These are phyloP conservation scores for Pueraria montana DNA, from an alignment of 306 rosid genomes.

Conservation along the genomic window DNA sequence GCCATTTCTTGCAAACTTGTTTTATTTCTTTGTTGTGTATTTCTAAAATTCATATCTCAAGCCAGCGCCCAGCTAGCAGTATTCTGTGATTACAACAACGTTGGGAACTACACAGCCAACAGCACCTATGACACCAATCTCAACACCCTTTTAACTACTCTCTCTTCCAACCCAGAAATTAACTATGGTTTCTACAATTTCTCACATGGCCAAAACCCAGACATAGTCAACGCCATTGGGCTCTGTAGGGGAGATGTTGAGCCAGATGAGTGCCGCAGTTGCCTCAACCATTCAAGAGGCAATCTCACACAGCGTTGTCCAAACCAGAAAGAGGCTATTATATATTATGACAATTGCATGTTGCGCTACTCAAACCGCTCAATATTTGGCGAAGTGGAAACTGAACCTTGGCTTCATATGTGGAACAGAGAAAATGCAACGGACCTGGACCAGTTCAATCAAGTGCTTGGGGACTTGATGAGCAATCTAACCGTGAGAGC, in stretches of 20 bases:
- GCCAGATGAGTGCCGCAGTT: neutral
- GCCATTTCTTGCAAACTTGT: neutral
- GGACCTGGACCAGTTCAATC: neutral
- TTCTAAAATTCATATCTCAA: neutral
- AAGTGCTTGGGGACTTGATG: neutral
- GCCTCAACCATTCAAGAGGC: neutral
- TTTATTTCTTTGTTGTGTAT: neutral
- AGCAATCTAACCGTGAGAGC: neutral
- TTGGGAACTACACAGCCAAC: neutral
- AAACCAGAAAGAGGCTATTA: neutral
- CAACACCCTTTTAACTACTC: conserved; percentile 3
- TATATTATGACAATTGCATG: neutral
- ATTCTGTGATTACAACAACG: neutral
- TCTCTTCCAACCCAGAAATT: conserved; percentile 22
- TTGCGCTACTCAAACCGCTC: neutral
- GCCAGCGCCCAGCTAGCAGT: neutral
- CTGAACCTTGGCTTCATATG: accelerated
- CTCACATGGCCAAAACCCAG: neutral
- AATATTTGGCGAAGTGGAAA: neutral
- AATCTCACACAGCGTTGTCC: neutral
- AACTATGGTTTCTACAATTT: conserved; percentile 30
- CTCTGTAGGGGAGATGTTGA: neutral
- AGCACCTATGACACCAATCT: conserved; percentile 6
- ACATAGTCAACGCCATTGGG: conserved; percentile 8
- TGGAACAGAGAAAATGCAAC: neutral